Base-by-base conservation (phyloP, 495 filamentous ascomycete species). In the Hypoxylon lenormandii region DNA sequence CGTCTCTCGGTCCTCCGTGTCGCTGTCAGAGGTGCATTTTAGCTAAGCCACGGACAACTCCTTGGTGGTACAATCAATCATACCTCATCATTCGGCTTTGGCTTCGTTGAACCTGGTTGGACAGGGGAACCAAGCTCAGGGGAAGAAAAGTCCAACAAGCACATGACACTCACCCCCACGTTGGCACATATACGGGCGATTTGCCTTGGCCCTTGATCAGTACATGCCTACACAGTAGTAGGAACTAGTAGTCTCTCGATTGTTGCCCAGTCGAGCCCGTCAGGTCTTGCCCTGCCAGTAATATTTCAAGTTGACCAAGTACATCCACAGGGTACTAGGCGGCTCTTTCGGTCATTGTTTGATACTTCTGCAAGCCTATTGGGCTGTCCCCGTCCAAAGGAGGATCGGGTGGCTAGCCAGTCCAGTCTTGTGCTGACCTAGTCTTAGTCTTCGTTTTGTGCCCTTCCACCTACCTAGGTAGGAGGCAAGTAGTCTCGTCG, bases 371-470 rank as follows among this genome's bases (percentile, higher is more conserved):
- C 3, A n/a, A 60, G 7, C 60, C 48, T 26, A 65, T 65, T 70
- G 61, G 67, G 38, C 28, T 57, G 55, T 50, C 50, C 50, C 55
- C 10, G 28, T 62, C 36, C n/a, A 47, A 50, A 42, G 61, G 8
- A 70, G 50, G 61, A 66, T 70, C 46, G 50, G 67, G 58, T 57
- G 33, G 56, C 45, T 51, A 56, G 55, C 60, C 66, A 60, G 50
- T 60, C 42, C 15, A 46, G 61, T 66, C 51, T 53, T 49, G 42
- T 63, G 68, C 45, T 62, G n/a, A 23, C 26, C 26, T 51, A 26
- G 10, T 30, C 28, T 51, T 33, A 4, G 16, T 60, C 60, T 54
- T 68, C 58, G 37, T 18, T 47, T 54, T 67, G 43, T 56, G 28
- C 67, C 56, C 30, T 33, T 33, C 30, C 10, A 33, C 30, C 10